These are phyloP conservation scores for Ilex asprella DNA, from an alignment of 257 asterid species.

Conservation along the genomic window DNA sequence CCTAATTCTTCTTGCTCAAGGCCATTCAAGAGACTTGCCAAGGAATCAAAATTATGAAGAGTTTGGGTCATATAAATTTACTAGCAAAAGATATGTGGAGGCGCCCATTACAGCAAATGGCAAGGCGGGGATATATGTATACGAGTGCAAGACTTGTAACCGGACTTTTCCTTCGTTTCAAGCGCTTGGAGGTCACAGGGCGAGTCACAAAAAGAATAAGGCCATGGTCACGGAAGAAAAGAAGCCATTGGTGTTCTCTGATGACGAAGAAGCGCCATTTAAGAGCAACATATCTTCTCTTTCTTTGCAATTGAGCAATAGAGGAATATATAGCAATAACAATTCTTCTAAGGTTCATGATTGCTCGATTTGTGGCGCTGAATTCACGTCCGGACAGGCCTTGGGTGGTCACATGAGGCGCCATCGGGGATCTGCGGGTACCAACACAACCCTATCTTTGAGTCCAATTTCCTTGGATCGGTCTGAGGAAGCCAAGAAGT, in stretches of 20 bases:
- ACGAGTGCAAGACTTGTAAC: slow-evolving; percentile 77
- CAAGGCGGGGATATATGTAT: slow-evolving; percentile 36
- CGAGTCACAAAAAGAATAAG: slow-evolving; percentile 51
- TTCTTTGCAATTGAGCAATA: slow-evolving; percentile 40
- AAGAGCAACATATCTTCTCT: slow-evolving; percentile 22
- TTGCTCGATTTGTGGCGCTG: slow-evolving; percentile 59
- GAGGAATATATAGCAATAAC: slow-evolving; percentile 15
- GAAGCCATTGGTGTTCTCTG: slow-evolving; percentile 20
- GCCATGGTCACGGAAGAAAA: slow-evolving; percentile 5
- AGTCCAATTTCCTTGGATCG: slow-evolving; percentile 8
- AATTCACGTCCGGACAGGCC: slow-evolving; percentile 66
- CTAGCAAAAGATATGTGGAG: slow-evolving; percentile 33
- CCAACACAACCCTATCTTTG: slow-evolving; percentile 5
- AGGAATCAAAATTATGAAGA: slow-evolving; percentile 2
- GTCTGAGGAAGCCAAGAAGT: slow-evolving; percentile 4
- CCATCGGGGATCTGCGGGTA: slow-evolving; percentile 27
- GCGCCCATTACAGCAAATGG: slow-evolving; percentile 21
- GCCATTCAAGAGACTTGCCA: slow-evolving; percentile 20
- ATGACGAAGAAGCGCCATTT: slow-evolving; percentile 35
- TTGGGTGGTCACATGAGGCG: slow-evolving; percentile 71
- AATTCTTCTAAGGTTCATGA: slow-evolving; percentile 39
- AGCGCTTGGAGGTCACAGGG: slow-evolving; percentile 92
- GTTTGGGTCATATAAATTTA: slow-evolving; percentile 19
- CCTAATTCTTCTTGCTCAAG: slow-evolving; percentile 71
- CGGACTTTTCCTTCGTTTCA: slow-evolving; percentile 72